A percentile compares a stretch with the other conserved stretches of the same genome.
phyloP scores from a whole-genome alignment of 2,329 filamentous ascomycete genomes.

The Xylariaceae sp. region DNA sequence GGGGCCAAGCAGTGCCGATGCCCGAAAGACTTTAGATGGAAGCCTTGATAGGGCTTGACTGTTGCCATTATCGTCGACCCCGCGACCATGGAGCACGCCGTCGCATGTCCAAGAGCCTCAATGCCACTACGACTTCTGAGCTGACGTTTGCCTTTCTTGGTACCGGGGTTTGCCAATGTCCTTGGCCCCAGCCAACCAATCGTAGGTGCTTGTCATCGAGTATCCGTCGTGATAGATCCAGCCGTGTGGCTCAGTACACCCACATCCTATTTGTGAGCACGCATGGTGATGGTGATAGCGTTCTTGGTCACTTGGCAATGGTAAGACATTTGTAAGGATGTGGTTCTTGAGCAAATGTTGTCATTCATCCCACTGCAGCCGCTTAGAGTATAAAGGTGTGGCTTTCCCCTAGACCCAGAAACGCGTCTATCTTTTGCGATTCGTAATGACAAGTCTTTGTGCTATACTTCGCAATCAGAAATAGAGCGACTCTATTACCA shows the following conservation, averaged over 20 bases:
- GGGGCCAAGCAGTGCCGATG: slow-evolving; percentile 3
- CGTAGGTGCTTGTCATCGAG: no score
- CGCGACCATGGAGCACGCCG: no score
- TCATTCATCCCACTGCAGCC: no score
- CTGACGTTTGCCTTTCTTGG: slow-evolving; percentile 15
- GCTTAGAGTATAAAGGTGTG: no score
- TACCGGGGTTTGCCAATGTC: not conserved
- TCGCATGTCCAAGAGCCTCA: not conserved
- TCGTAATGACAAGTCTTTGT: no score
- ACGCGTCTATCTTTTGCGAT: not conserved
- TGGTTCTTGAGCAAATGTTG: not conserved
- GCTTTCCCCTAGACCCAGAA: no score
- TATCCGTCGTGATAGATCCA: not conserved
- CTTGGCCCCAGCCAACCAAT: not conserved
- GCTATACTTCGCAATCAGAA: no score
- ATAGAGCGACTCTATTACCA: no score
- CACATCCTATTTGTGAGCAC: slow-evolving; percentile 3
- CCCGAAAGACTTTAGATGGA: slow-evolving; percentile 2
- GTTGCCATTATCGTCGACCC: slow-evolving; percentile 3
- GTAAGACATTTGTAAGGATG: not conserved
- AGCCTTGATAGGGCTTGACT: slow-evolving; percentile 5
- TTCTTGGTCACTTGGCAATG: slow-evolving; percentile 14
- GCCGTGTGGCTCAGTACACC: slow-evolving; percentile 5
- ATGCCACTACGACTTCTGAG: slow-evolving; percentile 2
- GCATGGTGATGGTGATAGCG: slow-evolving; percentile 8